phyloP scores from a whole-genome alignment of 192 early-diverging fungal species.

The Coemansia sp. region DNA sequence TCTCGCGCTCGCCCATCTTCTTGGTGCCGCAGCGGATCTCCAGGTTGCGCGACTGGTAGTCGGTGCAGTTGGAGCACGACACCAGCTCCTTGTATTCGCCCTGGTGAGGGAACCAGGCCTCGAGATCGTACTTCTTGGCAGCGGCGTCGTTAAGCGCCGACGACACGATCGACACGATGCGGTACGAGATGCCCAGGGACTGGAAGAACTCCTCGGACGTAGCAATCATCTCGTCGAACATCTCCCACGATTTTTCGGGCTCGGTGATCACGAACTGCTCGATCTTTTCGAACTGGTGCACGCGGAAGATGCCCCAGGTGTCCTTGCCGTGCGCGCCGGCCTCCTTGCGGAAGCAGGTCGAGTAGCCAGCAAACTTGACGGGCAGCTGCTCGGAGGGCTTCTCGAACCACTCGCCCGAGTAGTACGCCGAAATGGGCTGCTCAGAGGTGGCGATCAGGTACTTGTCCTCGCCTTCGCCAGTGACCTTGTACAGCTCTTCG shows the following conservation, averaged over 20 bases:
- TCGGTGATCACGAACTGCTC: constrained; percentile 97
- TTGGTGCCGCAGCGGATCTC: constrained; percentile 97
- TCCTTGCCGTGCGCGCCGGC: constrained; percentile 96
- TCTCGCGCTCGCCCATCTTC: constrained; percentile 91
- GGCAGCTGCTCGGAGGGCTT: constrained; percentile 90
- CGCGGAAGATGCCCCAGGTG: constrained; percentile 98
- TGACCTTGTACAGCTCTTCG: constrained; percentile 95
- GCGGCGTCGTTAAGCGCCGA: constrained; percentile 98
- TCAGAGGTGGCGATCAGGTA: constrained; percentile 98
- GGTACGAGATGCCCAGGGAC: constrained; percentile 90
- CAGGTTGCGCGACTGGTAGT: constrained; percentile 92
- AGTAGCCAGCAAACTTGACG: constrained; percentile 90
- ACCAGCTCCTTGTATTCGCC: constrained; percentile 98
- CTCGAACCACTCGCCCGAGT: constrained; percentile 93
- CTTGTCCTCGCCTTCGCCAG: constrained; percentile 82
- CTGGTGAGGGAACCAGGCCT: constrained; percentile 99
- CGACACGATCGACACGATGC: constrained; percentile 92
- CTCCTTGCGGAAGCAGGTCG: constrained; percentile 99
- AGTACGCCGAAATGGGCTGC: constrained; percentile 97
- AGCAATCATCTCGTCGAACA: constrained; percentile 94
- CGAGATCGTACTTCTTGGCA: constrained; percentile 98
- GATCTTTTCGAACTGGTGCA: constrained; percentile 99
- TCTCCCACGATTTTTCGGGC: constrained; percentile 98
- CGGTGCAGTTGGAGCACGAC: constrained; percentile 98
- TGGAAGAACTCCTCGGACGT: constrained; percentile 94